Percentiles rank a stretch among this genome's conserved stretches.
phyloP scores from a whole-genome alignment of 768 basidiomycete genomes.

The Agaricus sinodeliciosus region DNA sequence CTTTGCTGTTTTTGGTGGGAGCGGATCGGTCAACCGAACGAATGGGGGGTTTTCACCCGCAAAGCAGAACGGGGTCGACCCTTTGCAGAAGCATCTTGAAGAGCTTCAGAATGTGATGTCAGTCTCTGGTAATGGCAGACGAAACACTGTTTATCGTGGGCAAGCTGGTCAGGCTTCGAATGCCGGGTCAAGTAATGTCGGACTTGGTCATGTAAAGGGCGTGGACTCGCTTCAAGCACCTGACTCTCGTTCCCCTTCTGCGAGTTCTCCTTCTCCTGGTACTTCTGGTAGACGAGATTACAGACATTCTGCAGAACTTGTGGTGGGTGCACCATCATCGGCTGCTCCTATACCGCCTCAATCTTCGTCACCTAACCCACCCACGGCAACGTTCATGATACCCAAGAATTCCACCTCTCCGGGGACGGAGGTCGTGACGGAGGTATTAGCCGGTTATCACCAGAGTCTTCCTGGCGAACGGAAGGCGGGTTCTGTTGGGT shows the following conservation, averaged over 20 bases:
- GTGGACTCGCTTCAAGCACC: conserved; percentile 13
- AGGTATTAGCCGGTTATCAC: conserved; percentile 70
- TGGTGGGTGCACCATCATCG: conserved; percentile 71
- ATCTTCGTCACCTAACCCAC: conserved; percentile 66
- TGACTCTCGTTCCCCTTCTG: conserved; percentile 32
- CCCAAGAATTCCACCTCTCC: conserved; percentile 42
- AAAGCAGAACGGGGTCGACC: conserved; percentile 42
- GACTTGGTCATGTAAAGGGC: conserved; percentile 17
- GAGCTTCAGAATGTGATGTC: conserved; percentile 44
- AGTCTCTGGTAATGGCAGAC: conserved; percentile 40
- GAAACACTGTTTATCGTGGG: conserved; percentile 32
- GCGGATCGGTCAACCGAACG: conserved; percentile 3
- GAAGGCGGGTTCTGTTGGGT: conserved; percentile 49
- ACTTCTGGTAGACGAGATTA: conserved; percentile 44
- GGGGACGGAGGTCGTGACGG: conserved; percentile 55
- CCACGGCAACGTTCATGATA: conserved; percentile 72
- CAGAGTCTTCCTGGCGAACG: conserved; percentile 86
- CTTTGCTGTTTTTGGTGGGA: not conserved
- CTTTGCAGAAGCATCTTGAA: conserved; percentile 60
- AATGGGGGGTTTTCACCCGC: conserved; percentile 4
- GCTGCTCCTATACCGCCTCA: conserved; percentile 38
- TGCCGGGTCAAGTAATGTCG: conserved; percentile 2
- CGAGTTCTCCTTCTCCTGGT: conserved; percentile 22
- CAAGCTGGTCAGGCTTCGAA: not conserved
- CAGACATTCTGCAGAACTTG: conserved; percentile 63